Conservation (phyloP, 2,329 filamentous ascomycete genomes). For the Monosporascus cannonballus region DNA sequence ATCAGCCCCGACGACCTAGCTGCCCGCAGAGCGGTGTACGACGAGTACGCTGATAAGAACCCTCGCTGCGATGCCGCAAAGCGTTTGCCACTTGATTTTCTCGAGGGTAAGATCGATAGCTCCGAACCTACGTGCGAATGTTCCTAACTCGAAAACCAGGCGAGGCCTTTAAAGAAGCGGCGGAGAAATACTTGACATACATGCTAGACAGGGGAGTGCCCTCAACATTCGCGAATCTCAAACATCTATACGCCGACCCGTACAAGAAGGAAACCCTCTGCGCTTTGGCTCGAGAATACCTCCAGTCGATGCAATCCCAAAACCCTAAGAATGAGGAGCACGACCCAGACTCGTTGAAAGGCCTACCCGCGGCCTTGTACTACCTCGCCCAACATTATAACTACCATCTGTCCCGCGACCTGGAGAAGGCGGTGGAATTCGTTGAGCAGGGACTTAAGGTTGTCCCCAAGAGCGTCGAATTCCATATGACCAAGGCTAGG, state of each 20-base stretch:
- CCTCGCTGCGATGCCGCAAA: constrained; percentile 79
- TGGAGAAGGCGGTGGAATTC: constrained; percentile 73
- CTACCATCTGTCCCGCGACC: constrained; percentile 79
- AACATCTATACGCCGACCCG: constrained; percentile 77
- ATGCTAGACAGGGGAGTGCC: constrained; percentile 92
- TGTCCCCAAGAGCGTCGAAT: constrained; percentile 78
- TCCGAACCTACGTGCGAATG: neutral
- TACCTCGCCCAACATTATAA: constrained; percentile 98
- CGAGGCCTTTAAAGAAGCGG: constrained; percentile 72
- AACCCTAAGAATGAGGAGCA: constrained; percentile 41
- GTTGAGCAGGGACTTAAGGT: constrained; percentile 79
- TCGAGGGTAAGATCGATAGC: constrained; percentile 52
- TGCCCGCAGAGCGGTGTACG: constrained; percentile 68
- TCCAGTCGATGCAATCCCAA: constrained; percentile 43
- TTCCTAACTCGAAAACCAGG: constrained; percentile 36
- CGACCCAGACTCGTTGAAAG: constrained; percentile 44
- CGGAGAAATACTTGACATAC: constrained; percentile 69
- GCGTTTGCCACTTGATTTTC: constrained; percentile 83
- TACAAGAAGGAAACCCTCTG: constrained; percentile 74
- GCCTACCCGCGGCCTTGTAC: constrained; percentile 76
- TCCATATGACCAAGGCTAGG: constrained; percentile 89
- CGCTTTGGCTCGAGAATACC: constrained; percentile 72
- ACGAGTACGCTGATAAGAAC: constrained; percentile 74
- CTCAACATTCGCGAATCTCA: constrained; percentile 94
- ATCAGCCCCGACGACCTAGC: constrained; percentile 54